Base-by-base conservation (phyloP, 2,329 filamentous ascomycete species). In the Xylaria sp. region DNA sequence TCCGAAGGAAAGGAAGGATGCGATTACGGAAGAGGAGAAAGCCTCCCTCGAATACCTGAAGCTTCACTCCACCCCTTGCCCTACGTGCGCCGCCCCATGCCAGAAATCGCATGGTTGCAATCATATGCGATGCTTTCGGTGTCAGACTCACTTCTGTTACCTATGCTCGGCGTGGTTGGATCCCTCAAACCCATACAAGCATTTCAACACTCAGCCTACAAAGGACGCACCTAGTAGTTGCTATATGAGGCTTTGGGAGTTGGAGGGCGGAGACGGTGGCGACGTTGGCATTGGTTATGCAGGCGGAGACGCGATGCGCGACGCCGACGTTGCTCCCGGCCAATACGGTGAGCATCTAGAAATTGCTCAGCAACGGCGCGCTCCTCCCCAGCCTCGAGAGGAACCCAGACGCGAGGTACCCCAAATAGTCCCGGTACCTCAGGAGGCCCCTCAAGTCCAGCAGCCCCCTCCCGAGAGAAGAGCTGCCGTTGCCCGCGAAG, bases 21-120 rank as follows among this genome's bases (percentile, higher is more conserved):
- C 96, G 77, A 85, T 97, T 61, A 91, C 91, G 1, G 92, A 88
- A 69, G 94, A 97, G 78, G 94, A 98, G 74, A 90, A 93, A 76
- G 93, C 93, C 0, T 94, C 93, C 2, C 85, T 96, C 71, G 92
- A 96, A 66, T 99, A 97, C 78, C 85, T 99, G 73, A 85, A 88
- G 57, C 81, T 89, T 69, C 90, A 97, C 81, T 97, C 94, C 0
- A 93, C 93, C 11, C 90, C 92, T 1, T 99, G 96, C 77, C 94
- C 96, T 11, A 95, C 93, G 3, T 99, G 96, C 81, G 89, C 85
- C 34, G 90, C 92, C 0, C 93, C 93, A 0, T 91, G 91, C 24
- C 93, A 97, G 78, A 99, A 99, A 84, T 93, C 92, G 1, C 90
- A 93, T 76, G 96, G 96, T 47, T 99, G 96, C 84, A 98, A 98